Percentiles rank a stretch among this genome's conserved stretches.
Conservation (phyloP, 192 early-diverging fungal genomes). For the Backusella luteola region DNA sequence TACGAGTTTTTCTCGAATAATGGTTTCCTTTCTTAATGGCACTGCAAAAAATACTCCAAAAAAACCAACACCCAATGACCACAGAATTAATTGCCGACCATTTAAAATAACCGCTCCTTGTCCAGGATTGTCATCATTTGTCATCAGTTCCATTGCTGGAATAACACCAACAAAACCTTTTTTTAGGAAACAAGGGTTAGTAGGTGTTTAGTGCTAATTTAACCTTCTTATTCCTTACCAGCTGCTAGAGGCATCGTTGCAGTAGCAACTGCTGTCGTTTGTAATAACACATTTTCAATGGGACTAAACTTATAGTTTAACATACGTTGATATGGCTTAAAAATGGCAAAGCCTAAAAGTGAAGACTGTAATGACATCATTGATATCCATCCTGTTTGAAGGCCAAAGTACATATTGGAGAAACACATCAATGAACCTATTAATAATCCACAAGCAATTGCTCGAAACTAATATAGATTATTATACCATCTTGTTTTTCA, state of each 20-base stretch:
- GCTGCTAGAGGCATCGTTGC: slow-evolving; percentile 83
- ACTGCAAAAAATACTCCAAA: slow-evolving; percentile 93
- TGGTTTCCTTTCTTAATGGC: slow-evolving; percentile 73
- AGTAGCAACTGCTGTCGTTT: slow-evolving; percentile 81
- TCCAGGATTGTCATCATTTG: slow-evolving; percentile 50
- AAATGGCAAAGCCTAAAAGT: slow-evolving; percentile 74
- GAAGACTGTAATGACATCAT: slow-evolving; percentile 80
- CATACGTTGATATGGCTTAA: slow-evolving; percentile 55
- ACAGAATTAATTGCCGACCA: slow-evolving; percentile 55
- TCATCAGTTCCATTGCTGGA: slow-evolving; percentile 75
- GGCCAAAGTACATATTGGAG: slow-evolving; percentile 88
- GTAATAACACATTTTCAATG: slow-evolving; percentile 83
- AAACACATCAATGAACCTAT: slow-evolving; percentile 75
- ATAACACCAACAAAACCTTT: slow-evolving; percentile 77
- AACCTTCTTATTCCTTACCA: slow-evolving; percentile 14
- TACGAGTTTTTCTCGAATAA: slow-evolving; percentile 76
- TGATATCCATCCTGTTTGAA: slow-evolving; percentile 79
- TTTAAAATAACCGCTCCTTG: slow-evolving; percentile 48
- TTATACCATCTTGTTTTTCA: neutral
- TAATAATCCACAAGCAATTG: slow-evolving; percentile 57
- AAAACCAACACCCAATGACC: slow-evolving; percentile 76
- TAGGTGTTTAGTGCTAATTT: neutral
- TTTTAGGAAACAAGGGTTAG: neutral
- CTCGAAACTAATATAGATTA: slow-evolving; percentile 37
- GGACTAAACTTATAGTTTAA: slow-evolving; percentile 62